phyloP scores from a whole-genome alignment of 2,329 filamentous ascomycete species.

The Nakataea oryzae region DNA sequence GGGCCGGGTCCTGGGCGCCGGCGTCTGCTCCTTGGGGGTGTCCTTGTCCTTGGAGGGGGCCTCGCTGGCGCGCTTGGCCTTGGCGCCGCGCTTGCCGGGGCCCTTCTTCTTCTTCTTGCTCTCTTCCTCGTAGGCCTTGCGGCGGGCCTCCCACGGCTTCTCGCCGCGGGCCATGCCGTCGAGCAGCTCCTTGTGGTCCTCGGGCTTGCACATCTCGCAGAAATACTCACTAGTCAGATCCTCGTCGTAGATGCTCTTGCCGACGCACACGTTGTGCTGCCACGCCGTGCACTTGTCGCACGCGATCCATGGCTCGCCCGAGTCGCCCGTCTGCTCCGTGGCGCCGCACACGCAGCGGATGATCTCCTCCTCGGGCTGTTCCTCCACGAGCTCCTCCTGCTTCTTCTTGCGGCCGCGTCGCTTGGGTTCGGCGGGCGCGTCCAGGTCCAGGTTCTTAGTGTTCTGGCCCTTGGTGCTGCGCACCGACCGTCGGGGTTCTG shows the following conservation, averaged over 20 bases:
- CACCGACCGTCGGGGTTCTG: constrained; percentile 84
- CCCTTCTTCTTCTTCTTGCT: constrained; percentile 45
- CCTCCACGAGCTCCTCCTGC: constrained; percentile 45
- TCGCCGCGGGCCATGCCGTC: constrained; percentile 71
- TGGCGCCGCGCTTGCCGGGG: constrained; percentile 44
- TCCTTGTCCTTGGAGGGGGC: constrained; percentile 32
- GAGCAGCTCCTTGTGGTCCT: constrained; percentile 72
- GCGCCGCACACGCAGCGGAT: constrained; percentile 92
- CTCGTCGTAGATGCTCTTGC: constrained; percentile 66
- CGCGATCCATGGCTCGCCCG: constrained; percentile 86
- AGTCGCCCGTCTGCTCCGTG: constrained; percentile 66
- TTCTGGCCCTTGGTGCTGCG: constrained; percentile 96
- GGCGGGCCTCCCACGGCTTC: constrained; percentile 71
- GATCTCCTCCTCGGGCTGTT: constrained; percentile 56
- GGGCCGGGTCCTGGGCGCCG: constrained; percentile 14
- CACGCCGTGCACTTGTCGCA: constrained; percentile 88
- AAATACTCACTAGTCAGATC: constrained; percentile 78
- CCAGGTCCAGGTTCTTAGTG: constrained; percentile 71
- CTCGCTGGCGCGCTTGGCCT: constrained; percentile 58
- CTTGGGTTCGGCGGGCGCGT: constrained; percentile 45
- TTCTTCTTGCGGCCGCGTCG: constrained; percentile 41
- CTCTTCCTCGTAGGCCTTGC: constrained; percentile 52
- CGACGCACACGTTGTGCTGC: constrained; percentile 97
- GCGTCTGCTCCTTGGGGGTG: neutral
- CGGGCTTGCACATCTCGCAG: constrained; percentile 81